Percentiles rank a stretch among this genome's conserved stretches.
These are phyloP conservation scores for Trichoderma guizhouense DNA, from an alignment of 2,329 filamentous ascomycete species.

Conservation along the genomic window DNA sequence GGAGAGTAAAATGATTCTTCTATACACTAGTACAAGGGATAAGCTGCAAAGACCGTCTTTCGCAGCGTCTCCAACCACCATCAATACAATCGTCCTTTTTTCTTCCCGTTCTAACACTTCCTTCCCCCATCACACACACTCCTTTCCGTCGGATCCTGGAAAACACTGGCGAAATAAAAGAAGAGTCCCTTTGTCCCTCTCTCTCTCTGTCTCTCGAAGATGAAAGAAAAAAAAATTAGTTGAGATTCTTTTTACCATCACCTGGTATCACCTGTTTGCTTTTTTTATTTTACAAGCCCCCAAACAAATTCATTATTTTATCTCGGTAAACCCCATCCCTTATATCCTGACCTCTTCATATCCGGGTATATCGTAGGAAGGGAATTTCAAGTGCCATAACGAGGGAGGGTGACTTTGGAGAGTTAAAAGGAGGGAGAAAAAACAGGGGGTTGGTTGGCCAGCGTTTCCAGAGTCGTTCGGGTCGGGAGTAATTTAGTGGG, in stretches of 20 bases:
- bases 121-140: not conserved
- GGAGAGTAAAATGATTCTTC: constrained; percentile 30
- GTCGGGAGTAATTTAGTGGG: constrained; percentile 51
- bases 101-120: not conserved
- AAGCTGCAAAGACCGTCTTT: constrained; percentile 3
- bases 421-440: not conserved
- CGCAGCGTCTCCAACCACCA: constrained; percentile 16
- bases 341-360: not conserved
- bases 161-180: not conserved
- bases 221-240: not conserved
- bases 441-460: not conserved
- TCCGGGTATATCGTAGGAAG: constrained; percentile 9
- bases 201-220: not conserved
- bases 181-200: not conserved
- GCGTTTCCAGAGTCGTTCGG: constrained; percentile 14
- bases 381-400: not conserved
- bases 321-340: not conserved
- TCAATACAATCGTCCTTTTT: constrained; percentile 4
- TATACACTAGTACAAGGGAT: constrained; percentile 38
- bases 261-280: not conserved
- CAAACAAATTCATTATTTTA: not conserved
- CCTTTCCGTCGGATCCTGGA: not conserved
- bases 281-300: not conserved
- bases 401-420: constrained; percentile 1
- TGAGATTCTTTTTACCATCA: not conserved